Evolutionary conservation across 805 yeast genomes (phyloP), one percentile per base, ranked within the genome.

Genomic region (Candida ipomoeae): DNA sequence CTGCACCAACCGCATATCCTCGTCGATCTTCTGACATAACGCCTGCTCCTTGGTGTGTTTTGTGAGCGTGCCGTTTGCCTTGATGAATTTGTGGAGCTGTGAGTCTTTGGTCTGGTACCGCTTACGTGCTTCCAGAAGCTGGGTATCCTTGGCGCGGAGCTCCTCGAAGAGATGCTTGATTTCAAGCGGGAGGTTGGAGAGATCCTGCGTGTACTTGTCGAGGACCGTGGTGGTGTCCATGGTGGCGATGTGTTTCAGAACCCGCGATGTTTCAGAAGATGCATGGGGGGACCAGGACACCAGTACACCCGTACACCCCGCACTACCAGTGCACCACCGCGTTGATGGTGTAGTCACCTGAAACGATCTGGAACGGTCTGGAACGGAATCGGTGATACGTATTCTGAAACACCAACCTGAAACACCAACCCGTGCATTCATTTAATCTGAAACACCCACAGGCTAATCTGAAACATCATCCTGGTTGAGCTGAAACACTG

Each of bases 171-270:
- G 70, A 61, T 87, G 89, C 48, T 84, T 84, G 40, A 92, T 78
- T 67, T 92, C 99, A 5, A 89, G 83, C 21, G 97, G 97, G 40
- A 94, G 76, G 59, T 91, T 92, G 10, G 92, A 82, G 40, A 92
- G 73, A 56, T 82, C 85, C 62, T 80, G 84, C 2, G 77, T 73
- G 52, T 72, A 72, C 55, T 73, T 73, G 53, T 72, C 78, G 21
- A 73, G 62, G 13, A 74, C 75, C 0, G 94, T 80, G n/a, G 96
- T 90, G 3, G 97, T 91, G 69, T 91, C 98, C 96, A 89, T 89
- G 13, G 20, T 48, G 32, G 46, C 8, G 17, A 8, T 7, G 31
- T 32, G 23, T 15, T 26, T 40, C 7, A 14, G 13, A 18, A n/a
- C n/a, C 21, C 21, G 21, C 21, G 21, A 20, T 23, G 29, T 26